phyloP scores from a whole-genome alignment of 768 basidiomycete species.

The Lentinus tigrinus region DNA sequence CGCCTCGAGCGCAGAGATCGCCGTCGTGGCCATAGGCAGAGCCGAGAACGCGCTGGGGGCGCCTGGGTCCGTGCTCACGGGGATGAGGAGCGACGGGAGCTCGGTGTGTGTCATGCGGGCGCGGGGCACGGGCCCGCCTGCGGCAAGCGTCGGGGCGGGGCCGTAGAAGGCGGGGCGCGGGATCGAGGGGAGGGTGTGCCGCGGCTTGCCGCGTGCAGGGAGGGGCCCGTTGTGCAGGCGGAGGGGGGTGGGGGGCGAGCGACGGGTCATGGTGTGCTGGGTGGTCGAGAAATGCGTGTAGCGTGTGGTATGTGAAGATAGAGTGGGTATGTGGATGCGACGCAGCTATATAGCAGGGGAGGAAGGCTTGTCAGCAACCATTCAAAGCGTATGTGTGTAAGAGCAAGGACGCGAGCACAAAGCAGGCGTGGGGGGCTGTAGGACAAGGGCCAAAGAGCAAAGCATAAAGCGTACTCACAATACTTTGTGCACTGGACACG shows the following conservation, averaged over 20 bases:
- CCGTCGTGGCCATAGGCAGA: too few relatives aligned
- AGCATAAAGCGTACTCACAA: neutral
- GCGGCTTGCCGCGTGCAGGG: conserved; percentile 58
- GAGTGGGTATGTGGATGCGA: neutral
- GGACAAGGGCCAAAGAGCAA: neutral
- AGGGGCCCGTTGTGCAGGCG: conserved; percentile 60
- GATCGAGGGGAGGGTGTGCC: conserved; percentile 65
- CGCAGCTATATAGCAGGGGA: conserved; percentile 1
- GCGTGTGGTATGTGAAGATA: neutral
- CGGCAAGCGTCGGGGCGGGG: neutral
- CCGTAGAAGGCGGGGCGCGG: conserved; percentile 49
- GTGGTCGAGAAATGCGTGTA: neutral
- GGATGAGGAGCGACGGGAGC: conserved; percentile 12
- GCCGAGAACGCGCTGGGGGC: neutral
- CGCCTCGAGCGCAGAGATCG: neutral
- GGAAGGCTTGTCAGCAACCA: conserved; percentile 1
- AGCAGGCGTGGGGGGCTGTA: neutral
- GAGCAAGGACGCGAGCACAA: neutral
- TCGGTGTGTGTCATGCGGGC: conserved; percentile 19
- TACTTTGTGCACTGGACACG: conserved; percentile 7
- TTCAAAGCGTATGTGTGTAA: neutral
- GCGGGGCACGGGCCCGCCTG: conserved; percentile 18
- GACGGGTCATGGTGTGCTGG: conserved; percentile 55
- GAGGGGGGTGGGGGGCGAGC: conserved; percentile 66
- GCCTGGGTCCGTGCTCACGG: neutral